A percentile compares a stretch with the other conserved stretches of the same genome.
Conservation (phyloP, 2,329 filamentous ascomycete genomes). For the Zasmidium citrigriseum region DNA sequence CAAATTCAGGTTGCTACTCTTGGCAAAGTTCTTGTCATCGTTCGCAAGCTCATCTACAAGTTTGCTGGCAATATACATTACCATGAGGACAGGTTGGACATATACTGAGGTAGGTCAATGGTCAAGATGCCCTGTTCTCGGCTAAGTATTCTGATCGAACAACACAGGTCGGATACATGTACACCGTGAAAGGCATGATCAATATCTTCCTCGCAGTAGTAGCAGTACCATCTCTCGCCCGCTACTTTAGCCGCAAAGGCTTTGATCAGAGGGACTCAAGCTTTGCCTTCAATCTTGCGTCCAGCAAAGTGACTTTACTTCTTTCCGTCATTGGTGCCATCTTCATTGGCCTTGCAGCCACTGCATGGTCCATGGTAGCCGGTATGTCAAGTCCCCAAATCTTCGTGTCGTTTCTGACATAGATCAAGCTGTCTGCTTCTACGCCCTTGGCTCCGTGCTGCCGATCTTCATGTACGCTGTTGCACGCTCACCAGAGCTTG, state of each 20-base stretch:
- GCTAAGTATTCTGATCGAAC: neutral
- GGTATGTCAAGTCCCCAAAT: neutral
- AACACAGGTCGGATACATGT: neutral
- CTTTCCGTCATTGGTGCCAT: neutral
- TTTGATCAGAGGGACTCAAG: neutral
- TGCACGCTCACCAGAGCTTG: neutral
- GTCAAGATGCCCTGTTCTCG: neutral
- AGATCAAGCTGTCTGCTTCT: neutral
- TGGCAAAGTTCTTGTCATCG: neutral
- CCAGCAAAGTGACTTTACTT: neutral
- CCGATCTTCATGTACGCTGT: constrained; percentile 1
- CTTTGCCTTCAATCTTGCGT: neutral
- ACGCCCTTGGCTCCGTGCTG: neutral
- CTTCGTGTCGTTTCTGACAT: neutral
- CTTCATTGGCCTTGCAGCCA: neutral
- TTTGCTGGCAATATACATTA: neutral
- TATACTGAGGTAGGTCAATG: neutral
- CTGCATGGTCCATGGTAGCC: neutral
- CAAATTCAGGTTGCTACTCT: neutral
- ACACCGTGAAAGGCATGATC: neutral
- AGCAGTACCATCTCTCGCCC: neutral
- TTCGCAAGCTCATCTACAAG: neutral
- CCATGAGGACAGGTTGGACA: neutral
- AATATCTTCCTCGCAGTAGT: neutral
- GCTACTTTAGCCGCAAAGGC: neutral